Conservation (phyloP, 768 basidiomycete species). For the Collybia nuda region DNA sequence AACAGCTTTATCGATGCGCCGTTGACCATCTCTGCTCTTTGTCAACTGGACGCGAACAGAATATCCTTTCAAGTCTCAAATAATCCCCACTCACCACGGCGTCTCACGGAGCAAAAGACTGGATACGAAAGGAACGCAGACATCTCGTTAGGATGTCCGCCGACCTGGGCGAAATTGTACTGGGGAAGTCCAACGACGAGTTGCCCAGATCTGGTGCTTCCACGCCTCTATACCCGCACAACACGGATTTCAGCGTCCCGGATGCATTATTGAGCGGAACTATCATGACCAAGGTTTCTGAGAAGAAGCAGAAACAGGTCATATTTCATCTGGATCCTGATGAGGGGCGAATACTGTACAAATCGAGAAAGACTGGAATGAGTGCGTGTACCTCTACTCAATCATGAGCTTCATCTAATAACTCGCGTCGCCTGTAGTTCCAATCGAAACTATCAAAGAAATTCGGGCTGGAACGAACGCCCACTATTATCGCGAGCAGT, state of each 20-base stretch:
- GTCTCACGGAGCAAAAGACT: no score
- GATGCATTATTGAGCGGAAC: constrained; percentile 58
- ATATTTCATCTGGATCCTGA: constrained; percentile 77
- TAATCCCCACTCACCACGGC: background rate
- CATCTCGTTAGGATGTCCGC: no score
- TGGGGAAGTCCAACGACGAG: constrained; percentile 3
- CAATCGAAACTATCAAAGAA: constrained; percentile 88
- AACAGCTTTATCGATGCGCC: no score
- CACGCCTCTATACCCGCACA: constrained; percentile 8
- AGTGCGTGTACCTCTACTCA: constrained; percentile 51
- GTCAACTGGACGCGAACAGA: no score
- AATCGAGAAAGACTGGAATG: constrained; percentile 67
- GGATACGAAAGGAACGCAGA: no score
- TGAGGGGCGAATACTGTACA: constrained; percentile 78
- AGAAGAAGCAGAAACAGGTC: constrained; percentile 70
- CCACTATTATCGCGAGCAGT: constrained; percentile 73
- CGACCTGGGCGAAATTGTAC: no score
- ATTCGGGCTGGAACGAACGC: constrained; percentile 78
- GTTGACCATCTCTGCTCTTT: no score
- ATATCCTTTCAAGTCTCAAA: background rate
- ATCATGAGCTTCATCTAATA: constrained; percentile 20
- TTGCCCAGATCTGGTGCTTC: constrained; percentile 10
- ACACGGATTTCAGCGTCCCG: constrained; percentile 47
- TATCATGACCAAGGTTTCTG: constrained; percentile 81
- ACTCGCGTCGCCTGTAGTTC: constrained; percentile 47